Evolutionary conservation across 73 alveolate species (phyloP).

Genomic region (Symbiodinium natans): DNA sequence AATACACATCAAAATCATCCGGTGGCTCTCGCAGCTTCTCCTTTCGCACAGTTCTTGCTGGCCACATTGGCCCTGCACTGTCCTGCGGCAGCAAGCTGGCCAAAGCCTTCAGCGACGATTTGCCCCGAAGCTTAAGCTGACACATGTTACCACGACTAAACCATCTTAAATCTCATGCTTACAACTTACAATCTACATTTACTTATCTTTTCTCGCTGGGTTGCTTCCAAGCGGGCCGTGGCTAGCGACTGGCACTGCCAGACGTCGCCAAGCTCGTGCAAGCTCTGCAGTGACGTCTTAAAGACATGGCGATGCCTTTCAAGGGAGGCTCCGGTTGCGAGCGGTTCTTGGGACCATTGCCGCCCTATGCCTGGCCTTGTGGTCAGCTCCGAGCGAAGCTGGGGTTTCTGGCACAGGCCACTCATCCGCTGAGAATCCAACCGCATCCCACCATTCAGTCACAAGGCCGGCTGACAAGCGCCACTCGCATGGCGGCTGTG

Average conservation of each 20-base stretch:
- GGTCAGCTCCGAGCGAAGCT: not conserved
- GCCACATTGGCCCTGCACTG: not conserved
- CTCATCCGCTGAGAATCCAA: not conserved
- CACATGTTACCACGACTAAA: not conserved
- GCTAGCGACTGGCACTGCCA: not conserved
- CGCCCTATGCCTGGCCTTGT: not conserved
- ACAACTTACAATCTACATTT: too few species aligned
- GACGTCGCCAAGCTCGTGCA: not conserved
- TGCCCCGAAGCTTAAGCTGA: too few species aligned
- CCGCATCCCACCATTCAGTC: too few species aligned
- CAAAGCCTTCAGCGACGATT: too few species aligned
- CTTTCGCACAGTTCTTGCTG: too few species aligned
- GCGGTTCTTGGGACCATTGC: too few species aligned
- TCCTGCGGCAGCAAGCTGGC: not conserved
- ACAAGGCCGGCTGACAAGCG: too few species aligned
- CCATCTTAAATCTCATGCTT: not conserved
- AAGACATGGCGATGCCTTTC: not conserved
- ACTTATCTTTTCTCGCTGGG: not conserved
- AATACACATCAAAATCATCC: too few species aligned
- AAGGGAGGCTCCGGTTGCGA: too few species aligned
- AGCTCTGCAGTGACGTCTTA: not conserved
- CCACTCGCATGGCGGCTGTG: too few species aligned
- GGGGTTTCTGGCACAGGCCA: not conserved
- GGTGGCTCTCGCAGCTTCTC: too few species aligned
- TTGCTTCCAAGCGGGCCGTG: not conserved